Conservation (phyloP, 345 rosid genomes). For the Odontarrhena argentea region DNA sequence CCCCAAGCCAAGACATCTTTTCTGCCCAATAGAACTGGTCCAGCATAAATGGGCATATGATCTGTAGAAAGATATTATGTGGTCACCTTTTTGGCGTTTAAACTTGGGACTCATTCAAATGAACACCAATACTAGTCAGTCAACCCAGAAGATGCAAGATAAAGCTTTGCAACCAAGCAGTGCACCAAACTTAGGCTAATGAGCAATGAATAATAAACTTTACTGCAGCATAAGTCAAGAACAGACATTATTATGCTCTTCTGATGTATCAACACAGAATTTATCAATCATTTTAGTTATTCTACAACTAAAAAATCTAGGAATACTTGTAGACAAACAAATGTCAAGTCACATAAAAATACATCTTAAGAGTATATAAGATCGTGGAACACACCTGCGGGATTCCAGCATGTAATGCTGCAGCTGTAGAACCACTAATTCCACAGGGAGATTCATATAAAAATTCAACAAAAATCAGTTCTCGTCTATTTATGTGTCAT, state of each 20-base stretch:
- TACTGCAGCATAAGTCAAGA: background rate
- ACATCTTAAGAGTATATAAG: background rate
- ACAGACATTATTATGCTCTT: background rate
- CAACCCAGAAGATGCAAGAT: background rate
- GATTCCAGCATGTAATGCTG: slow-evolving; percentile 77
- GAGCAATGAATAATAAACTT: background rate
- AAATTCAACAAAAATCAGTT: slow-evolving; percentile 25
- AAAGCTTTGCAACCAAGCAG: background rate
- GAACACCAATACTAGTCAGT: background rate
- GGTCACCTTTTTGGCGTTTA: slow-evolving; percentile 1
- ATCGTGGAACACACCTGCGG: slow-evolving; percentile 63
- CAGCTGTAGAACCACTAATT: slow-evolving; percentile 82
- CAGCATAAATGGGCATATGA: slow-evolving; percentile 80
- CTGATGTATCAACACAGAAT: background rate
- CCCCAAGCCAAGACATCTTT: slow-evolving; percentile 90
- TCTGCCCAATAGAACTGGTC: slow-evolving; percentile 98
- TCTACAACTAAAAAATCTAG: background rate
- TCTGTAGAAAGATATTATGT: slow-evolving; percentile 44
- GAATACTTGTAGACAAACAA: background rate
- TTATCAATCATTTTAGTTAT: background rate
- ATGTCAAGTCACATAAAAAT: background rate
- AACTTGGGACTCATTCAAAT: slow-evolving; percentile 2
- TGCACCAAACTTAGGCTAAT: slow-evolving; percentile 5
- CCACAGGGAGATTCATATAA: slow-evolving; percentile 22
- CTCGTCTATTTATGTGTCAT: background rate